Conservation (phyloP, 495 filamentous ascomycete genomes). For the Astrothelium subdiscretum region DNA sequence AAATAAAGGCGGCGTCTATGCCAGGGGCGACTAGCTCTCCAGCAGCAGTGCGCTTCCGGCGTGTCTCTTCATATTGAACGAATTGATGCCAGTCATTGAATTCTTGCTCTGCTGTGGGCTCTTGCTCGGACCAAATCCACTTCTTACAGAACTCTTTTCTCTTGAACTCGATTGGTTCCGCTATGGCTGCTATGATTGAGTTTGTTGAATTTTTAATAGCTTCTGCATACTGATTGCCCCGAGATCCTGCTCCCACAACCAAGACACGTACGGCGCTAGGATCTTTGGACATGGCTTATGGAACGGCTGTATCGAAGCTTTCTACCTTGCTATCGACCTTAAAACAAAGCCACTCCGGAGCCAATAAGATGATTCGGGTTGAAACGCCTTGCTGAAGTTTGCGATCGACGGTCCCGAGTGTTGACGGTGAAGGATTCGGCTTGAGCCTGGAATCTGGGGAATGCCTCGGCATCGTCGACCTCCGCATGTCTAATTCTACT, state of each 20-base stretch:
- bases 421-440: neutral
- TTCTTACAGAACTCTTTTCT: constrained; percentile 51
- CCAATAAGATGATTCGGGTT: too few relatives aligned
- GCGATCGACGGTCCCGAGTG: neutral
- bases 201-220: constrained; percentile 45
- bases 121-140: constrained; percentile 47
- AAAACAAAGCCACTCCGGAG: too few relatives aligned
- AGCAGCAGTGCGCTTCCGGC: constrained; percentile 31
- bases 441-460: neutral
- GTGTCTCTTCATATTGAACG: constrained; percentile 47
- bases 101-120: constrained; percentile 39
- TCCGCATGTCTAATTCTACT: neutral
- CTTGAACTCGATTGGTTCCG: constrained; percentile 72
- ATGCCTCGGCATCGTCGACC: neutral
- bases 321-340: too few relatives aligned
- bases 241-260: constrained; percentile 78
- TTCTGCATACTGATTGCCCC: constrained; percentile 63
- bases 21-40: constrained; percentile 4
- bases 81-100: constrained; percentile 70
- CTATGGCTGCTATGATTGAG: constrained; percentile 60
- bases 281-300: neutral
- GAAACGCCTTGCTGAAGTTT: too few relatives aligned
- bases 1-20: constrained; percentile 77
- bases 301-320: too few relatives aligned
- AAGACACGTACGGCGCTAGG: constrained; percentile 34